Evolutionary conservation across 805 yeast species (phyloP).

Genomic region (Candida golubevii): DNA sequence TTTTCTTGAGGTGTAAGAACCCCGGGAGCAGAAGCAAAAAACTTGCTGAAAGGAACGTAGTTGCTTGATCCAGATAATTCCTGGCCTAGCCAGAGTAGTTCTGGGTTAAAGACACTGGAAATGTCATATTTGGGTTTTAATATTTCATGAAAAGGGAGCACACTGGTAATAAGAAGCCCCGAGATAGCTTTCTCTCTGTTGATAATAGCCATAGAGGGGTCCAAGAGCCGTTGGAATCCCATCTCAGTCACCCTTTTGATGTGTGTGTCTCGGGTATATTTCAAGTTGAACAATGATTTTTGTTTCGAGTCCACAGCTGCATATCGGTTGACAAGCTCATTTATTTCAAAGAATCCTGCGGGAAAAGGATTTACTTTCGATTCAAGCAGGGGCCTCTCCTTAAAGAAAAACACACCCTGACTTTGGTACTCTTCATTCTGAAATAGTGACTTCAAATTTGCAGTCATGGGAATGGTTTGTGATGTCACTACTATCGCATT

Average conservation of each 20-base stretch:
- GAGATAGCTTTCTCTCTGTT: conserved; percentile 24
- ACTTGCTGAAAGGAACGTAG: conserved; percentile 22
- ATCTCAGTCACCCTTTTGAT: conserved; percentile 20
- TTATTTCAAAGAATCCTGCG: conserved; percentile 30
- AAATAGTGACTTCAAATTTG: conserved; percentile 12
- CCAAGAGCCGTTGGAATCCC: conserved; percentile 23
- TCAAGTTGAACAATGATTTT: conserved; percentile 16
- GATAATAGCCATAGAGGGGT: conserved; percentile 25
- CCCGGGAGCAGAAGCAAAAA: conserved; percentile 27
- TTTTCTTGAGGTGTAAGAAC: conserved; percentile 27
- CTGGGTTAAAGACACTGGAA: conserved; percentile 14
- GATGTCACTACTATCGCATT: conserved; percentile 5
- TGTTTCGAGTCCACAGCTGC: conserved; percentile 21
- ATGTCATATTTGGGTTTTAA: conserved; percentile 19
- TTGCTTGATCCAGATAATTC: conserved; percentile 24
- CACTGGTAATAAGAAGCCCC: conserved; percentile 27
- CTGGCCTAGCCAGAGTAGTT: conserved; percentile 33
- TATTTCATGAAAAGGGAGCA: conserved; percentile 22
- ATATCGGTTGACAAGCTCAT: conserved; percentile 20
- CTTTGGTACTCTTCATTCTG: conserved; percentile 17
- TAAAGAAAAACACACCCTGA: conserved; percentile 27
- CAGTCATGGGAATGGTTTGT: conserved; percentile 8
- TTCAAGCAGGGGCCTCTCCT: conserved; percentile 21
- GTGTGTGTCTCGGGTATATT: conserved; percentile 1
- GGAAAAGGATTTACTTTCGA: conserved; percentile 17